Conservation (phyloP, 805 yeast species). For the Monosporozyma servazzii region DNA sequence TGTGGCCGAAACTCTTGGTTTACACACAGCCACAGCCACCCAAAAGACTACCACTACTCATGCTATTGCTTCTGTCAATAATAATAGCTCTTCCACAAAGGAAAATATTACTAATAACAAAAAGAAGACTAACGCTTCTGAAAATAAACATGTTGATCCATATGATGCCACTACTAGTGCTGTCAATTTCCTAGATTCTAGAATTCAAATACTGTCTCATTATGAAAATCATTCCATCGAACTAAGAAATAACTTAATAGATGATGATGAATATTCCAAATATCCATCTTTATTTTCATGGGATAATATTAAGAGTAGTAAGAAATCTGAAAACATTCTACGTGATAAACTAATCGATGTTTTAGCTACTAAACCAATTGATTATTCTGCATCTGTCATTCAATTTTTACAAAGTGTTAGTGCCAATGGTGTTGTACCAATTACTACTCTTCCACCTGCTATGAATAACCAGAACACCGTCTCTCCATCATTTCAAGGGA, state of each 20-base stretch:
- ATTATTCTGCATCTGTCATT: constrained; percentile 24
- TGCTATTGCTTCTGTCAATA: constrained; percentile 4
- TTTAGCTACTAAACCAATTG: constrained; percentile 30
- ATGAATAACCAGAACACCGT: constrained; percentile 9
- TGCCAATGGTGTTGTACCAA: constrained; percentile 16
- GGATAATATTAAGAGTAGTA: constrained; percentile 29
- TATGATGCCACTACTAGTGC: constrained; percentile 40
- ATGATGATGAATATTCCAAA: constrained; percentile 20
- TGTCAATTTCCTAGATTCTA: constrained; percentile 39
- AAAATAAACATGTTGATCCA: constrained; percentile 34
- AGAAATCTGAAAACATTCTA: constrained; percentile 27
- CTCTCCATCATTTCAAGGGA: constrained; percentile 6
- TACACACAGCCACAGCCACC: neutral
- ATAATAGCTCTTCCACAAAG: constrained; percentile 14
- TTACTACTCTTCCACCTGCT: constrained; percentile 26
- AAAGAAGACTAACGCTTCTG: constrained; percentile 29
- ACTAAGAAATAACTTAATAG: constrained; percentile 29
- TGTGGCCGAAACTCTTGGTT: neutral
- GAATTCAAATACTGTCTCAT: constrained; percentile 35
- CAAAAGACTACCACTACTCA: neutral
- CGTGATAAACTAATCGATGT: constrained; percentile 30
- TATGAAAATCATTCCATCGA: constrained; percentile 31
- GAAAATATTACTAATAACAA: constrained; percentile 18
- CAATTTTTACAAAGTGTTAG: constrained; percentile 24
- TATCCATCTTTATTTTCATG: constrained; percentile 45